Base-by-base conservation (phyloP, 441 rosid genomes). In the Bocquillonia castaneifolia region DNA sequence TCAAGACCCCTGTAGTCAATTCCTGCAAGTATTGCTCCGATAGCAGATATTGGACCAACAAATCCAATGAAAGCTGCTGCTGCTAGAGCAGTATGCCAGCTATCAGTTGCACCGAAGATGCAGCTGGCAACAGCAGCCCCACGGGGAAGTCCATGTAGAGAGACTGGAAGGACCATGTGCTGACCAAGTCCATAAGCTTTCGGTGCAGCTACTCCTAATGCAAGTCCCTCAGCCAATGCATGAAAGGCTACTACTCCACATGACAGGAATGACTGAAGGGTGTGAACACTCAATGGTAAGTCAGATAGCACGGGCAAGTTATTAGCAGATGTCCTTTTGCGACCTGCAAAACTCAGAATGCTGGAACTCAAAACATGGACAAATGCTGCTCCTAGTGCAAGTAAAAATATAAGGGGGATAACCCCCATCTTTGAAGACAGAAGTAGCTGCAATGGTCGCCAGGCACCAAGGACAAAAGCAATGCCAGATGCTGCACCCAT, bases 121-220 rank as follows among this genome's bases (percentile, higher is more conserved):
- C 98, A 94, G 77, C 99, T 90, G 17, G 98, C 98, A 29, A 95
- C 99, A 1, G 99, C 96, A n/a, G 91, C 94, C 31, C 99, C 98
- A n/a, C 98, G 86, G 37, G 98, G 99, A 36, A 95, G 88, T 39
- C 97, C 98, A 3, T 95, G 99, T 37, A 95, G 74, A 58, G 97
- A 89, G 69, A 95, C 98, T 0, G 99, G 99, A 64, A 95, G 92
- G 71, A 95, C 93, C 88, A 95, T 92, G 84, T 95, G 92, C 68
- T 88, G 87, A 57, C 98, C 99, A 0, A 90, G 82, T 55, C 99
- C 96, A 31, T 95, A 89, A 18, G 99, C 99, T 74, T 89, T 85
- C 42, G 98, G 97, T 68, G 98, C 99, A 53, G 99, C 99, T 1
- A 95, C 97, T 39, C 98, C 99, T 1, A 92, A 86, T 17, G 98